Evolutionary conservation across 2,329 filamentous ascomycete species (phyloP).

Genomic region (Fusarium circinatum): DNA sequence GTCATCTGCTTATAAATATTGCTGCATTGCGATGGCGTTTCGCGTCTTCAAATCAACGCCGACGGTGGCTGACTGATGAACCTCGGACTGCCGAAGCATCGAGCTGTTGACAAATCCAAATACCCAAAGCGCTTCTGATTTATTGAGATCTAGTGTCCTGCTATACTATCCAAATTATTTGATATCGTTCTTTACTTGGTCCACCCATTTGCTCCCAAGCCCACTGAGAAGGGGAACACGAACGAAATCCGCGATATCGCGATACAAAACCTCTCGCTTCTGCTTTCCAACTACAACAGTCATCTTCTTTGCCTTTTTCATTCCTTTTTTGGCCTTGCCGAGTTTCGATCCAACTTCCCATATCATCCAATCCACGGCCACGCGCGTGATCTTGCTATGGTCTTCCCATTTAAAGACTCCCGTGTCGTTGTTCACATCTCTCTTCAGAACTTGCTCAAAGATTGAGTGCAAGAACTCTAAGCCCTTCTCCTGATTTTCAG

Average conservation of each 20-base stretch:
- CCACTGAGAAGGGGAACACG: neutral
- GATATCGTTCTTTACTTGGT: constrained; percentile 3
- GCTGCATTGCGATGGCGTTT: neutral
- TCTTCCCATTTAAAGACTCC: constrained; percentile 26
- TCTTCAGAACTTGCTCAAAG: neutral
- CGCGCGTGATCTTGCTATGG: constrained; percentile 4
- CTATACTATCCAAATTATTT: neutral
- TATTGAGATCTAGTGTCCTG: no score
- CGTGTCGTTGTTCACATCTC: fast-evolving
- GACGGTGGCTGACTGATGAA: neutral
- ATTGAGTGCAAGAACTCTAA: neutral
- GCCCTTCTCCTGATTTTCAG: neutral
- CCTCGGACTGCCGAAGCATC: neutral
- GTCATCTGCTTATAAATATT: constrained; percentile 38
- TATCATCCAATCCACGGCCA: neutral
- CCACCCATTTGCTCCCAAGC: constrained; percentile 10
- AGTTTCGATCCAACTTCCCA: constrained; percentile 25
- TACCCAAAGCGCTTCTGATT: neutral
- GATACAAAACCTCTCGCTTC: constrained; percentile 4
- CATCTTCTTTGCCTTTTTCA: constrained; percentile 10
- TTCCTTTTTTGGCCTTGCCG: constrained; percentile 5
- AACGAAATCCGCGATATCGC: neutral
- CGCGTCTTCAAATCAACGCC: neutral
- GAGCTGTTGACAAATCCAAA: neutral
- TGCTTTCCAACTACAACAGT: neutral